Conservation (phyloP, 2,329 filamentous ascomycete genomes). For the Cadophora luteo-olivacea region DNA sequence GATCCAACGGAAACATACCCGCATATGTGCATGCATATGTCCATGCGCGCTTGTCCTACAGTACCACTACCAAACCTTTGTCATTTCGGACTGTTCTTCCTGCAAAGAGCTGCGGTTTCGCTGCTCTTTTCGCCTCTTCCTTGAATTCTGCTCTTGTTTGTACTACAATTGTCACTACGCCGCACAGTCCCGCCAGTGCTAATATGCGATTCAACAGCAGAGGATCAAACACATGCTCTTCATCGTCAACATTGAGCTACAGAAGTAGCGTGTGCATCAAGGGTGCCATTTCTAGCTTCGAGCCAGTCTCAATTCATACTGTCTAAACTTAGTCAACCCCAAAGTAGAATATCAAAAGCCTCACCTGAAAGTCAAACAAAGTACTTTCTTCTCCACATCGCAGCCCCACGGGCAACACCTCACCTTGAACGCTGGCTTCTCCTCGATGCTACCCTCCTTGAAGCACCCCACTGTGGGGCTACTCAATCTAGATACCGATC, state of each 20-base stretch:
- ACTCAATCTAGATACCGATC: slow-evolving; percentile 9
- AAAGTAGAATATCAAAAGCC: not conserved
- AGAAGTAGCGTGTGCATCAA: not conserved
- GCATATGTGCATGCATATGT: slow-evolving; percentile 5
- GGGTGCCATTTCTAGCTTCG: not conserved
- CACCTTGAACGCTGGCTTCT: not conserved
- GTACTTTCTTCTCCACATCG: slow-evolving; percentile 5
- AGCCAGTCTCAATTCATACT: not conserved
- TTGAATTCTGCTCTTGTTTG: slow-evolving; percentile 6
- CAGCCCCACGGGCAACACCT: not conserved
- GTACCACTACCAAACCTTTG: not conserved
- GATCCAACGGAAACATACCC: slow-evolving; percentile 14
- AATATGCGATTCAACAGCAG: too few species aligned
- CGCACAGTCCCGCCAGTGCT: not conserved
- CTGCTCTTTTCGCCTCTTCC: slow-evolving; percentile 8
- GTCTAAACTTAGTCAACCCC: not conserved
- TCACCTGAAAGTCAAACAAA: not conserved
- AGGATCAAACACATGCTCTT: not conserved
- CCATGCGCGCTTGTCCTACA: not conserved
- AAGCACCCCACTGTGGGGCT: slow-evolving; percentile 10
- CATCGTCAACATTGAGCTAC: not conserved
- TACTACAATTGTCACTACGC: not conserved
- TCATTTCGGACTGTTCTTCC: slow-evolving; percentile 2
- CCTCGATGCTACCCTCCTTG: not conserved
- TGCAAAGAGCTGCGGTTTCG: not conserved